These are phyloP conservation scores for Phytophthora europaea DNA, from an alignment of 352 stramenopile species.

Conservation along the genomic window DNA sequence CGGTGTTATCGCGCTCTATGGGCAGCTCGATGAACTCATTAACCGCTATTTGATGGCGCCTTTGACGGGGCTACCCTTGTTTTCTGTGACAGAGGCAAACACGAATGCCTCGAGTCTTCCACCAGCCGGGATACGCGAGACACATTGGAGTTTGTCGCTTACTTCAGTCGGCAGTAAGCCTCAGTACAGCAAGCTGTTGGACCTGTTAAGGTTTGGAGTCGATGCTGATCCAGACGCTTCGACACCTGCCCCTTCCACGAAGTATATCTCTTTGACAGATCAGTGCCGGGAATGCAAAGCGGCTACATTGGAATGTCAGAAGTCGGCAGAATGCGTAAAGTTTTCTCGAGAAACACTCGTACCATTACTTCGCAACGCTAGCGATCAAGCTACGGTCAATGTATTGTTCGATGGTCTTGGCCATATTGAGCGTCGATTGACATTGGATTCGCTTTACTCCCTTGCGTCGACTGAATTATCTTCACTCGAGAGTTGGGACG, in stretches of 20 bases:
- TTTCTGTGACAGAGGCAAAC: neutral
- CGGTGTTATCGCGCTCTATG: neutral
- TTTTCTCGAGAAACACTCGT: neutral
- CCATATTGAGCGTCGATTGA: neutral
- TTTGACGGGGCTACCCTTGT: neutral
- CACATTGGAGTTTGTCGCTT: neutral
- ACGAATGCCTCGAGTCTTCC: neutral
- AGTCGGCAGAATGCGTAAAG: neutral
- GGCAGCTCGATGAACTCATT: neutral
- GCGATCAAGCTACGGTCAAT: neutral
- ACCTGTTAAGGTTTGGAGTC: neutral
- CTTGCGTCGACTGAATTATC: neutral
- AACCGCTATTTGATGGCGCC: neutral
- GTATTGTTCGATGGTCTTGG: neutral
- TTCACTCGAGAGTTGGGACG: slow-evolving; percentile 1
- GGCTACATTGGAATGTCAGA: neutral
- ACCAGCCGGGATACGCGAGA: neutral
- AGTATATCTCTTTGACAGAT: neutral
- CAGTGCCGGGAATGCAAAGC: slow-evolving; percentile 2
- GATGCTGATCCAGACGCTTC: neutral
- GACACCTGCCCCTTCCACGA: neutral
- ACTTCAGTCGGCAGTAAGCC: neutral
- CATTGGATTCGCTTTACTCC: neutral
- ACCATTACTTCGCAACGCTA: neutral
- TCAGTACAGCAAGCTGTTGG: slow-evolving; percentile 1